Evolutionary conservation across 2,329 filamentous ascomycete species (phyloP).

Genomic region (Parasarocladium wereldwijsianum): DNA sequence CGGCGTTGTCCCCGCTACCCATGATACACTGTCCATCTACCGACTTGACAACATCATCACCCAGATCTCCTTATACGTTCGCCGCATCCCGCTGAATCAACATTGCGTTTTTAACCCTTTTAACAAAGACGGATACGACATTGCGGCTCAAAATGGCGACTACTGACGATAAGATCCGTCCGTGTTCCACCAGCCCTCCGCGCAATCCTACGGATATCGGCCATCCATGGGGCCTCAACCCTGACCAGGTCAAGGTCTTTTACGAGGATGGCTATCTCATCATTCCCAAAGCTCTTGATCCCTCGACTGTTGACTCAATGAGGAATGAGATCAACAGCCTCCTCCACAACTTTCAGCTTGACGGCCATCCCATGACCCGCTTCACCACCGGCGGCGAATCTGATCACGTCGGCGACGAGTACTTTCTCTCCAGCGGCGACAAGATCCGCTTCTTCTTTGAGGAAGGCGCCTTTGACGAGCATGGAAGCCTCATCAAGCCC

Average conservation of each 20-base stretch:
- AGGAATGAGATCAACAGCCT: conserved; percentile 61
- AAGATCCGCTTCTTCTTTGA: conserved; percentile 97
- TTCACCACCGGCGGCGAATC: conserved; percentile 71
- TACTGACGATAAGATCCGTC: too few relatives aligned
- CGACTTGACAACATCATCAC: too few relatives aligned
- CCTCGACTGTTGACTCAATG: conserved; percentile 49
- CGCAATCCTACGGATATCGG: too few relatives aligned
- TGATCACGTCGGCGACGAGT: conserved; percentile 81
- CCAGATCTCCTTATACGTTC: too few relatives aligned
- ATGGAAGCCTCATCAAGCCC: conserved; percentile 55
- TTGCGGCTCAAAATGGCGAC: conserved; percentile 7
- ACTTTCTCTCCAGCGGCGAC: conserved; percentile 82
- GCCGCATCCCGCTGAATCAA: too few relatives aligned
- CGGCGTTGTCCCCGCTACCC: too few relatives aligned
- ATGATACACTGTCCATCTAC: too few relatives aligned
- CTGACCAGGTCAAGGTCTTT: conserved; percentile 59
- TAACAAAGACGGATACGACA: too few relatives aligned
- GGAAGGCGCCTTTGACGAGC: conserved; percentile 67
- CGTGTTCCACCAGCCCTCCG: too few relatives aligned
- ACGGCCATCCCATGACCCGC: conserved; percentile 78
- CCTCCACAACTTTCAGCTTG: conserved; percentile 62
- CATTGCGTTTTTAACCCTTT: too few relatives aligned
- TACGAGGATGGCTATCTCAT: conserved; percentile 79
- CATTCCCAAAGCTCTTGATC: conserved; percentile 60
- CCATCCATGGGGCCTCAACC: conserved; percentile 55